Base-by-base conservation (phyloP, 805 yeast genomes). In the Ogataea naganishii region DNA sequence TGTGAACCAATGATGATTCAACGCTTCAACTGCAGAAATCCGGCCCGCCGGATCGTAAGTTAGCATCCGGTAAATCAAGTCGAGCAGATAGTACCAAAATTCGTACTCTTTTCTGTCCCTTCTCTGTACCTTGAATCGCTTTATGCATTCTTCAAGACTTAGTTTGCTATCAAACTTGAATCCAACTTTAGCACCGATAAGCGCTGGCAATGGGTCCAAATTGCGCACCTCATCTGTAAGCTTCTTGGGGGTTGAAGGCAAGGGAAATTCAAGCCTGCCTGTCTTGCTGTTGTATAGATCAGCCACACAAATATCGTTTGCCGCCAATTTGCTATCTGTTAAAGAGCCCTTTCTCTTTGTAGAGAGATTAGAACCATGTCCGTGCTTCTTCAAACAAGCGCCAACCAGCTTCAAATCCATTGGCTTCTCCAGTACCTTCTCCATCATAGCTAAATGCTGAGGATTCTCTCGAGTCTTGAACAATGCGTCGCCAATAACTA, bases 401-500 rank as follows among this genome's bases (percentile, higher is more conserved):
- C 43, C 35, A 14, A 61, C 62, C 31, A 60, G 34, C 17, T 43
- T 39, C 11, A 47, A 16, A 42, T 69, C 75, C 10, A 81, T 64
- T 12, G 53, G 62, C 38, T 59, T 54, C 14, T 80, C 81, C 16
- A 78, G 64, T 14, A 88, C 72, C 40, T 74, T 76, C 54, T 92
- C 89, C 81, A 92, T 92, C 81, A 92, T 78, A 11, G 95, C 95
- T 52, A 92, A 62, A 57, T 92, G 99, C 54, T 89, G 97, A 29
- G 78, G 61, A 52, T 89, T 88, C 50, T 92, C 96, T 53, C 89
- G 96, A 1, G 97, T 92, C 41, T 84, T 86, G 56, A 89, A 92
- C 15, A 92, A 60, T 1, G 96, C 95, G 47, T 85, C 95, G 17
- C 99, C 99, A 13, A 94, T 84, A 22, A 83, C 77, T 29, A 92